Evolutionary conservation across 1,139 yeast species (phyloP), one percentile per base, ranked within the genome.

Genomic region (Candida gigantensis): DNA sequence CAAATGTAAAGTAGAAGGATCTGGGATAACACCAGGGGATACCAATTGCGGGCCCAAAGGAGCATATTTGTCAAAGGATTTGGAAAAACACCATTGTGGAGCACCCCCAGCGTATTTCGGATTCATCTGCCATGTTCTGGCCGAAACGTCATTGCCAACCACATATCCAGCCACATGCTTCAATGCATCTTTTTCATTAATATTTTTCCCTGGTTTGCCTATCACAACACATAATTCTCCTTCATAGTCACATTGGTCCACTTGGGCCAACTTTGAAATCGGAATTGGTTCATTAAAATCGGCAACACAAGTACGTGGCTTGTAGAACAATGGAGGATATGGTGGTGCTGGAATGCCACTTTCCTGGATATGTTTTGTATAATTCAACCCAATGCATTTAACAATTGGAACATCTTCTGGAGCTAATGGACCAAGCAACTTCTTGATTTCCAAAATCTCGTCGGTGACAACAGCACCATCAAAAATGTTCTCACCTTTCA

Each of bases 21-120:
- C 42, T 46, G 59, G 37, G 28, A 67, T 58, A 9, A 66, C 48
- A 2, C 45, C 39, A 1, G 67, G 43, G 3, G 74, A 57, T 5
- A 73, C 77, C 39, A 76, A 58, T 10, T 72, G 74, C 5, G 79
- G 79, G 3, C 79, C 79, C 34, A 72, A 53, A 15, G 79, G 79
- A 6, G 78, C 77, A 62, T 70, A 73, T n/a, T 72, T 71, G 41
- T 77, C 81, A 46, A 69, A 74, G 67, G 69, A 68, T 55, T 76
- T 76, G 4, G 78, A 76, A 26, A 67, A 51, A 24, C 66, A 55
- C 68, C 77, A 77, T 47, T 76, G 81, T 21, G 77, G 67, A 2
- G 75, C 75, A 21, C 77, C 75, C 31, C 50, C 50, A 10, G 49
- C 48, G 26, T 31, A 39, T 21, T 35, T 31, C 10, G 46, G 49